Evolutionary conservation across 2,329 filamentous ascomycete species (phyloP).

Genomic region (Thielaviopsis punctulata): DNA sequence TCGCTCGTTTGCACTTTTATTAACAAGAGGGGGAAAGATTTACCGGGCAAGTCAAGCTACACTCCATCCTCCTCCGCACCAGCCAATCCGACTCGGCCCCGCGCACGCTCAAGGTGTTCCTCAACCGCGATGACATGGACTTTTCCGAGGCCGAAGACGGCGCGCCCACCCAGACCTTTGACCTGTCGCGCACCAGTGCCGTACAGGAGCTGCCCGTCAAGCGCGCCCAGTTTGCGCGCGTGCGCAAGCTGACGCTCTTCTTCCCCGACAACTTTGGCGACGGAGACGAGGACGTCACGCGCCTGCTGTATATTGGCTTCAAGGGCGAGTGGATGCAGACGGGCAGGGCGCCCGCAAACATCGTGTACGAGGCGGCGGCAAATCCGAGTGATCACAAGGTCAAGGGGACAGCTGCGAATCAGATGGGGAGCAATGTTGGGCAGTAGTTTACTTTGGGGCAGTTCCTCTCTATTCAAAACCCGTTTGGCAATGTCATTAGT

Average conservation of each 20-base stretch:
- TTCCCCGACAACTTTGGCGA: constrained; percentile 80
- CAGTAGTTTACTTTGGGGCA: constrained; percentile 16
- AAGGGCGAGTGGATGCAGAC: constrained; percentile 86
- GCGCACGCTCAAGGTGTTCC: constrained; percentile 67
- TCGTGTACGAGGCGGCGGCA: constrained; percentile 84
- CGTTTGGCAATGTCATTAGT: not conserved
- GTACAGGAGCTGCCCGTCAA: constrained; percentile 79
- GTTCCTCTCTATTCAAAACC: constrained; percentile 11
- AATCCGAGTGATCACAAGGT: constrained; percentile 75
- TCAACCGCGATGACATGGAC: constrained; percentile 77
- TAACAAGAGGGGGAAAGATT: constrained; percentile 40
- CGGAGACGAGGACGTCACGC: constrained; percentile 64
- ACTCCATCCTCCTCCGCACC: constrained; percentile 73
- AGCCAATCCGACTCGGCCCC: constrained; percentile 55
- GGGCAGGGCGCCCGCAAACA: constrained; percentile 53
- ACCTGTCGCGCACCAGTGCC: constrained; percentile 60
- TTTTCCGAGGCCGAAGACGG: constrained; percentile 59
- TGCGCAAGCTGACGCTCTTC: constrained; percentile 70
- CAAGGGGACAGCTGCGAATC: constrained; percentile 37
- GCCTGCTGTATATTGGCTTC: constrained; percentile 73
- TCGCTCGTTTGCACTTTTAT: too few species aligned
- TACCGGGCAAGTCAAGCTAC: constrained; percentile 82
- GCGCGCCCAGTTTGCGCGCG: constrained; percentile 73
- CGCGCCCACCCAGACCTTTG: constrained; percentile 55
- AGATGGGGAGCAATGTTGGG: constrained; percentile 38